These are phyloP conservation scores for Coemansia sp. DNA, from an alignment of 192 early-diverging fungal species.

Conservation along the genomic window DNA sequence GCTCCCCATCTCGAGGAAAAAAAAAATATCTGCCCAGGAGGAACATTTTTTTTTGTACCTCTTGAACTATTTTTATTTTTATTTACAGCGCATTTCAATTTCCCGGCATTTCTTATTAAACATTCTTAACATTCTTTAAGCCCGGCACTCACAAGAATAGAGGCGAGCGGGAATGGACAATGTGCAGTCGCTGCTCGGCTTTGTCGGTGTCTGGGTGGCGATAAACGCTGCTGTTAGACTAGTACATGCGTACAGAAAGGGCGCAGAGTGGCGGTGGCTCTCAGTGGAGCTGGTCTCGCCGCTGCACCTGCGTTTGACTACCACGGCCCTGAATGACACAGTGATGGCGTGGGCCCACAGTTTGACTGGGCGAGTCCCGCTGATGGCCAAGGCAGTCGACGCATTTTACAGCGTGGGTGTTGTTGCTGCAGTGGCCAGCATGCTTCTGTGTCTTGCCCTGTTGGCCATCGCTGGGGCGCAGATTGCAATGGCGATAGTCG, in stretches of 20 bases:
- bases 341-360: background rate
- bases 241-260: background rate
- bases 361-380: background rate
- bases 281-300: constrained; percentile 37
- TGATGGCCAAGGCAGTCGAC: constrained; percentile 2
- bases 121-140: too few species aligned
- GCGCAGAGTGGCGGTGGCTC: background rate
- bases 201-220: constrained; percentile 15
- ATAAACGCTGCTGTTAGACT: constrained; percentile 17
- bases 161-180: constrained; percentile 18
- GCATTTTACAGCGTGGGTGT: constrained; percentile 22
- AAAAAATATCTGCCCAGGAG: too few species aligned
- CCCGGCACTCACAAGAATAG: background rate
- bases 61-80: too few species aligned
- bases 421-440: constrained; percentile 12
- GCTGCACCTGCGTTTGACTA: constrained; percentile 37
- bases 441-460: constrained; percentile 20
- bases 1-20: too few species aligned
- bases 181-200: constrained; percentile 9
- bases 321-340: constrained; percentile 6
- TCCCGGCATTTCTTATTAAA: too few species aligned
- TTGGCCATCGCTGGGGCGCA: constrained; percentile 22
- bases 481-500: constrained; percentile 17
- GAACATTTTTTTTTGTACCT: too few species aligned
- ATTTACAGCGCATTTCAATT: too few species aligned